Percentiles rank a stretch among this genome's conserved stretches.
These are phyloP conservation scores for Schizophyllum commune DNA, from an alignment of 1,284 basidiomycete genomes.

Conservation along the genomic window DNA sequence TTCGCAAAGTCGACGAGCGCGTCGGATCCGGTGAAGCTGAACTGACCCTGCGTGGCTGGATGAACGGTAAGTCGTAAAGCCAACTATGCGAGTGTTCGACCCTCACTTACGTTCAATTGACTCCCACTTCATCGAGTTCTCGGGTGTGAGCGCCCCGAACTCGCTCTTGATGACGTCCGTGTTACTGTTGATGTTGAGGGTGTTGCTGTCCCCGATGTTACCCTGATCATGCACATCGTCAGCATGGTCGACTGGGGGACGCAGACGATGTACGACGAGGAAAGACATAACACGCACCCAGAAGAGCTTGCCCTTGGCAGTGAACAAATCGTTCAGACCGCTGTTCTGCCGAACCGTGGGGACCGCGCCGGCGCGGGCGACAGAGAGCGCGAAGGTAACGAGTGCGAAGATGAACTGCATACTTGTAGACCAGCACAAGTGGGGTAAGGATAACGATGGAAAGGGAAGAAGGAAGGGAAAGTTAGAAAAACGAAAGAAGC, in stretches of 20 bases:
- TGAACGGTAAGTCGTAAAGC: too few species aligned
- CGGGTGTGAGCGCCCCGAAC: constrained; percentile 9
- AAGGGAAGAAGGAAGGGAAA: neutral
- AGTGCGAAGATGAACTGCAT: neutral
- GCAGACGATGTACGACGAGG: too few species aligned
- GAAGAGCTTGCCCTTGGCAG: neutral
- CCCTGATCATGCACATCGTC: neutral
- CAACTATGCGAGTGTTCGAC: too few species aligned
- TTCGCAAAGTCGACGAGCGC: constrained; percentile 26
- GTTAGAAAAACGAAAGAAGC: neutral
- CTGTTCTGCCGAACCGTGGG: neutral
- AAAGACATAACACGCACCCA: neutral
- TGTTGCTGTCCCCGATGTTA: neutral
- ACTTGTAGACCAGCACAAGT: neutral
- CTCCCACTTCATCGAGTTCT: constrained; percentile 9
- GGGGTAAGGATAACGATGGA: too few species aligned
- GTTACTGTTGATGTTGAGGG: constrained; percentile 6
- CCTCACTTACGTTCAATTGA: neutral
- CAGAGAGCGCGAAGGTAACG: neutral
- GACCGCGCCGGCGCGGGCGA: neutral
- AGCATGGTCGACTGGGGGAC: too few species aligned
- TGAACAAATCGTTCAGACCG: neutral
- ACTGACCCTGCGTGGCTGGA: neutral
- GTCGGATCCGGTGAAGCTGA: constrained; percentile 3
- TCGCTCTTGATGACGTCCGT: neutral